phyloP scores from a whole-genome alignment of 257 asterid species.

The Scutellaria minor region DNA sequence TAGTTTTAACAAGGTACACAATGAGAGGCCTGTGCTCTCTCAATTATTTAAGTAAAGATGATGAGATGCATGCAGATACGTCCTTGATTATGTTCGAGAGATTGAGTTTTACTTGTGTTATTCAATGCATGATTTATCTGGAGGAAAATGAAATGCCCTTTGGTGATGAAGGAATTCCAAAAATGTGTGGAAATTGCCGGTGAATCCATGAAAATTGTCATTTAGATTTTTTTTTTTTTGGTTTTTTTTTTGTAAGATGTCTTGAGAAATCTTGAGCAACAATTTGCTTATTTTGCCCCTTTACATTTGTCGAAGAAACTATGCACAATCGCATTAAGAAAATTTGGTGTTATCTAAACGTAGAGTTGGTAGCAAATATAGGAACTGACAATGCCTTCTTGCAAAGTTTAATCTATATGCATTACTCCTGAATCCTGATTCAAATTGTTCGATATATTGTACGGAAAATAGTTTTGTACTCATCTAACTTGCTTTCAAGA shows the following conservation, averaged over 20 bases:
- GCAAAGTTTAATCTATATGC: neutral
- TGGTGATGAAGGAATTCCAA: conserved; percentile 10
- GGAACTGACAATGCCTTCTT: neutral
- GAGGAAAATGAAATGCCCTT: neutral
- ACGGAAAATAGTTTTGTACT: no score
- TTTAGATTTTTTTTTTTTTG: neutral
- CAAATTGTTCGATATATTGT: no score
- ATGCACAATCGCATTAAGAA: neutral
- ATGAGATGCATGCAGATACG: conserved; percentile 5
- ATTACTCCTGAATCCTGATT: no score
- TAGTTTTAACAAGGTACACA: neutral
- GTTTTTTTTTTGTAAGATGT: neutral
- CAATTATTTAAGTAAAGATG: conserved; percentile 32
- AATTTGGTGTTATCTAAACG: neutral
- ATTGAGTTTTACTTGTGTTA: neutral
- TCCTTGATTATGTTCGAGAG: neutral
- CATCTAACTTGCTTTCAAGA: no score
- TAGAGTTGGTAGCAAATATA: neutral
- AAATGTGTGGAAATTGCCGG: neutral
- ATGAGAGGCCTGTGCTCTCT: conserved; percentile 28
- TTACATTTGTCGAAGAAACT: neutral
- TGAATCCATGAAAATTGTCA: neutral
- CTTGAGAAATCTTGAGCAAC: neutral
- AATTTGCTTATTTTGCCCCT: neutral
- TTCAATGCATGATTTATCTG: neutral